These are phyloP conservation scores for Termitomyces sp. DNA, from an alignment of 768 basidiomycete species.

Conservation along the genomic window DNA sequence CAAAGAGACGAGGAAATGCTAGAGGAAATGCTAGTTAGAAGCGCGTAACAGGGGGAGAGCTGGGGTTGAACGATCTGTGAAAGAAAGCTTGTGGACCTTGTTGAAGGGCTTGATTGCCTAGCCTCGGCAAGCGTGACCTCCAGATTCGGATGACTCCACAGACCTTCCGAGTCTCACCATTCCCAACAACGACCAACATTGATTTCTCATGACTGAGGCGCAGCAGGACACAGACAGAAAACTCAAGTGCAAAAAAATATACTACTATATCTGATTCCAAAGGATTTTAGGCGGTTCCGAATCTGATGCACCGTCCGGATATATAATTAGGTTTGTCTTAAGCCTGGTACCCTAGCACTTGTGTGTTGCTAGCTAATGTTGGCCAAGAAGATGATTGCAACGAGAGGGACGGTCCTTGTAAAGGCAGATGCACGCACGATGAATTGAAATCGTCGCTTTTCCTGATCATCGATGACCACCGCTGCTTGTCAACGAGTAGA, in stretches of 20 bases:
- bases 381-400: not conserved
- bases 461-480: not conserved
- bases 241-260: not conserved
- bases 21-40: not conserved
- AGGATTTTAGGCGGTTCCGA: not conserved
- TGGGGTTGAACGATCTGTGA: constrained; percentile 4
- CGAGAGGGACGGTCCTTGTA: not conserved
- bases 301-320: not conserved
- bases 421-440: not conserved
- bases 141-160: constrained; percentile 7
- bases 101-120: constrained; percentile 12
- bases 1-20: not conserved
- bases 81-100: constrained; percentile 8
- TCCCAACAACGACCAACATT: not conserved
- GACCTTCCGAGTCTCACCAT: not conserved
- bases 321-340: not conserved
- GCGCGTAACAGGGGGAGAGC: not conserved
- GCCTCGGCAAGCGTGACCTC: constrained; percentile 16
- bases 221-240: not conserved
- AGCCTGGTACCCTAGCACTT: not conserved
- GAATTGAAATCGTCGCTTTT: not conserved
- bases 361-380: not conserved
- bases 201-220: not conserved
- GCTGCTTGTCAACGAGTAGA: not conserved
- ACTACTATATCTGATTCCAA: not conserved